Percentiles rank a stretch among this genome's conserved stretches.
These are phyloP conservation scores for Kodamaea restingae DNA, from an alignment of 805 yeast species.

Conservation along the genomic window DNA sequence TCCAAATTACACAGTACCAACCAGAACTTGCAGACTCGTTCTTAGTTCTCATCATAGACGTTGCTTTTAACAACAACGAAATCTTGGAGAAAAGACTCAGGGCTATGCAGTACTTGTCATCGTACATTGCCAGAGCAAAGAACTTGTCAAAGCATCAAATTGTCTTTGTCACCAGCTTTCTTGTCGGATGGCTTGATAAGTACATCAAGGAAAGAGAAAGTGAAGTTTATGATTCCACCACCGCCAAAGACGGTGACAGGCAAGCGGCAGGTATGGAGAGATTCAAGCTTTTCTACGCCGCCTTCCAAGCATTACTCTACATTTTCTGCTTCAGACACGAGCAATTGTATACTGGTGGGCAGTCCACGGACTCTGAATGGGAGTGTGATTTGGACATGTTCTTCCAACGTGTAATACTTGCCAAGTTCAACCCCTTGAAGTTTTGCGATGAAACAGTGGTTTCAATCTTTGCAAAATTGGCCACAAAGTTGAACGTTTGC, in stretches of 20 bases:
- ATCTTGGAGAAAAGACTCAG: slow-evolving; percentile 73
- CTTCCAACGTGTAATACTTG: slow-evolving; percentile 77
- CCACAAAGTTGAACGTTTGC: slow-evolving; percentile 84
- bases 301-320: slow-evolving; percentile 84
- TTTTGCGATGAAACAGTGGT: slow-evolving; percentile 94
- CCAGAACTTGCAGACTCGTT: slow-evolving; percentile 82
- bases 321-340: slow-evolving; percentile 86
- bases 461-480: slow-evolving; percentile 85
- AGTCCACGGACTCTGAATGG: slow-evolving; percentile 47
- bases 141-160: slow-evolving; percentile 68
- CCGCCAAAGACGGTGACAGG: slow-evolving; percentile 17
- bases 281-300: slow-evolving; percentile 83
- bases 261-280: slow-evolving; percentile 76
- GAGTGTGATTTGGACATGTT: slow-evolving; percentile 78
- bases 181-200: slow-evolving; percentile 78
- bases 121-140: slow-evolving; percentile 85
- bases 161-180: slow-evolving; percentile 73
- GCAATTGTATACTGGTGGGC: slow-evolving; percentile 41
- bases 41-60: slow-evolving; percentile 74
- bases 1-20: slow-evolving; percentile 76
- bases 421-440: slow-evolving; percentile 89
- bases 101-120: slow-evolving; percentile 87
- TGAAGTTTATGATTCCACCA: slow-evolving; percentile 54
- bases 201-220: slow-evolving; percentile 80
- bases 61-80: slow-evolving; percentile 69